Percentiles rank a stretch among this genome's conserved stretches.
Evolutionary conservation across 1,284 basidiomycete species (phyloP).

Genomic region (Austroboletus novae-zelandiae): DNA sequence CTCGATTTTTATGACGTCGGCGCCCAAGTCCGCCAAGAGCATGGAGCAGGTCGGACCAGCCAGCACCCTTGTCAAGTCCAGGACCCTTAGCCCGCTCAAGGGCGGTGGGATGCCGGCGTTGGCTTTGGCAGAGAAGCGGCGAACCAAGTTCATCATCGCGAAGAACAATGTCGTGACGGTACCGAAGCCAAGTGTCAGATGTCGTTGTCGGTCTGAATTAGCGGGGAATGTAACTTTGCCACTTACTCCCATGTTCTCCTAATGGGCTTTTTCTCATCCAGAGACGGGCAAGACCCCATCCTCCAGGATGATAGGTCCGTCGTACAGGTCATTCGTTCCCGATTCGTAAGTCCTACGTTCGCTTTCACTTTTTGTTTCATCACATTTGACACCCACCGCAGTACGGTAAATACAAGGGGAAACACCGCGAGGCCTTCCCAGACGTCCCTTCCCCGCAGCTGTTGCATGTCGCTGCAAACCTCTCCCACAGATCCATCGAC

Average conservation of each 20-base stretch:
- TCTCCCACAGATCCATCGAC: constrained; percentile 20
- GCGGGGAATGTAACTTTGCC: constrained; percentile 11
- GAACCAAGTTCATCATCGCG: neutral
- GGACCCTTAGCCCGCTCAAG: constrained; percentile 72
- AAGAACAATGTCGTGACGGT: constrained; percentile 7
- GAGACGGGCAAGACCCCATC: constrained; percentile 42
- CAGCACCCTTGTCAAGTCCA: constrained; percentile 86
- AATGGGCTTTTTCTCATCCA: constrained; percentile 61
- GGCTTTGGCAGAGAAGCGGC: constrained; percentile 15
- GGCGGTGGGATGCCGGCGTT: constrained; percentile 67
- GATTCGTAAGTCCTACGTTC: constrained; percentile 66
- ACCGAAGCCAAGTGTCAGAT: constrained; percentile 28
- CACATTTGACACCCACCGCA: constrained; percentile 27
- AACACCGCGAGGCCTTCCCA: constrained; percentile 47
- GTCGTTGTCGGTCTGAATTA: constrained; percentile 14
- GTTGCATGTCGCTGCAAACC: constrained; percentile 15
- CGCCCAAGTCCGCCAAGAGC: constrained; percentile 85
- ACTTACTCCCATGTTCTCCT: constrained; percentile 24
- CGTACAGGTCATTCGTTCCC: constrained; percentile 66
- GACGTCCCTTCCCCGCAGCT: constrained; percentile 23
- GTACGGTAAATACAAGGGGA: constrained; percentile 67
- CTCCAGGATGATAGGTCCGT: constrained; percentile 44
- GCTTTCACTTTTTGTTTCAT: constrained; percentile 18
- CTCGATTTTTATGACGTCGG: constrained; percentile 92
- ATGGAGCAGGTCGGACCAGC: constrained; percentile 90